phyloP scores from a whole-genome alignment of 1,139 yeast species.

The Diutina catenulata region DNA sequence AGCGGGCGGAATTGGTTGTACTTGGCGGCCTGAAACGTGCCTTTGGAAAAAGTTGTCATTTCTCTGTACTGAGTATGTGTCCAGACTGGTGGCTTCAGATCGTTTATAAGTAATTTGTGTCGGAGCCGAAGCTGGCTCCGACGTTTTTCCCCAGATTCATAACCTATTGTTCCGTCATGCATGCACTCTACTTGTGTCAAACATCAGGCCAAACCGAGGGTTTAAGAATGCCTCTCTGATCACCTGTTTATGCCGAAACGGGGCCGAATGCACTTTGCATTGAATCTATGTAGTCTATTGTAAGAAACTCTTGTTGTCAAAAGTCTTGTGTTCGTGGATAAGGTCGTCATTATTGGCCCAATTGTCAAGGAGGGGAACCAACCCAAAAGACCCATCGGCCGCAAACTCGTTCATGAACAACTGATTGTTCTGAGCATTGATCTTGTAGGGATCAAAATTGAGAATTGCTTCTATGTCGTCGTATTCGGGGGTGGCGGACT shows the following conservation, averaged over 20 bases:
- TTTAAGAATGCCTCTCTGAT: no score
- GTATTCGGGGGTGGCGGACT: background rate
- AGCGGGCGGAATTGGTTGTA: constrained; percentile 58
- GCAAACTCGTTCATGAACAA: constrained; percentile 42
- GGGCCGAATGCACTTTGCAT: no score
- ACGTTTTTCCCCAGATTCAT: no score
- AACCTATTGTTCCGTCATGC: no score
- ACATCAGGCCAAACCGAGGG: no score
- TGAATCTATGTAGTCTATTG: no score
- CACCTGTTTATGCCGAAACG: no score
- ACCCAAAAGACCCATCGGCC: constrained; percentile 58
- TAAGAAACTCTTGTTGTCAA: no score
- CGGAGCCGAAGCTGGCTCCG: background rate
- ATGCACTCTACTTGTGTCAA: no score
- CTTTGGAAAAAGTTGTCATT: constrained; percentile 60
- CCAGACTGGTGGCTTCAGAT: background rate
- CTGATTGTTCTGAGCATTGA: constrained; percentile 16
- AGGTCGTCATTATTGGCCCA: background rate
- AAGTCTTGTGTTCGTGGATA: no score
- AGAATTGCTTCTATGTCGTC: constrained; percentile 12
- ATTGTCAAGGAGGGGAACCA: constrained; percentile 40
- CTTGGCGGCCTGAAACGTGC: constrained; percentile 42
- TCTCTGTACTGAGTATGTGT: no score
- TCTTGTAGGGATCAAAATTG: constrained; percentile 31
- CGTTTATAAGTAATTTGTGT: background rate